Base-by-base conservation (phyloP, 106 monocot species). In the Triglochin maritima region DNA sequence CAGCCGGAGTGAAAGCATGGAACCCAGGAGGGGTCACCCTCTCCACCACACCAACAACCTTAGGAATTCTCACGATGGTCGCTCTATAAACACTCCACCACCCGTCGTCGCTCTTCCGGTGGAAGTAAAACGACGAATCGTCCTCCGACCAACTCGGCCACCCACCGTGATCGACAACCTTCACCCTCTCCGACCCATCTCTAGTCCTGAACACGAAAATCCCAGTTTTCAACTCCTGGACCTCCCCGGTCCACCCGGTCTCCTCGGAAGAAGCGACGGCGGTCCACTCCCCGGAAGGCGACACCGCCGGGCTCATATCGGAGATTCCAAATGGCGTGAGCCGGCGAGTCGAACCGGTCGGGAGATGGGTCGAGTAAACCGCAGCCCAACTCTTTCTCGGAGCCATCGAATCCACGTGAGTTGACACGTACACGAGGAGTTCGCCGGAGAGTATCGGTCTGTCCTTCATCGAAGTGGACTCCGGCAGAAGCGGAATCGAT, bases 1-100 rank as follows among this genome's bases (percentile, higher is more conserved):
- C 77, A 0, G 96, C 90, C 6, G 96, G 96, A 49, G 96, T 96
- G 86, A 96, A 96, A 13, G 90, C 90, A 55, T 96, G 96, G 67
- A 96, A 84, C 5, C 90, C 90, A 1, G 96, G 71, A 16, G 83
- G 85, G 2, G 90, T 91, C 15, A 96, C 58, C 50, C 90, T 68
- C 10, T 80, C 67, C 4, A 88, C 66, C 9, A 75, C 56, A 5
- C 42, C 53, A 4, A 58, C 42, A 4, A 15, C 7, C 4, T 10
- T 50, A 3, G 3, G 7, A 3, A 69, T 60, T 7, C 6, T 62
- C 4, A 6, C 69, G 15, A 84, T 46, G 2, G 43, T 56, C 13
- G 86, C 96, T 13, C 74, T 77, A 69, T 82, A 88, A 47, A 96
- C 59, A 59, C 96, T 83, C 85, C 85, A 96, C 96, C 96, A 90